Base-by-base conservation (phyloP, 257 asterid species). In the Lycium barbarum region DNA sequence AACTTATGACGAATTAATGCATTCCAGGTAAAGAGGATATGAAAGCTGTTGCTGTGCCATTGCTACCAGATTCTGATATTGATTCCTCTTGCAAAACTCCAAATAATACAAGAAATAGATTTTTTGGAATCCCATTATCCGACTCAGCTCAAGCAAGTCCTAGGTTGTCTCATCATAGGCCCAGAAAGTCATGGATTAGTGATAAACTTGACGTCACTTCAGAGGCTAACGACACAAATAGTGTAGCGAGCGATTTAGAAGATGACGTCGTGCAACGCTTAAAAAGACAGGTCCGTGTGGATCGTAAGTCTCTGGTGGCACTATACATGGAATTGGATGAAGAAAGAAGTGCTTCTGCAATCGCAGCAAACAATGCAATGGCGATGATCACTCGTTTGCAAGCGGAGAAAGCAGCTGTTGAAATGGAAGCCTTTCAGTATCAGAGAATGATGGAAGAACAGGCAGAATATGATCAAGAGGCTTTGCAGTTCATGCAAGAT, bases 371-470 rank as follows among this genome's bases (percentile, higher is more conserved):
- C 78, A 95, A 97, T 58, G 99, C 99, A 15, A 97, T 97, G 99
- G 98, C 98, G 9, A 95, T 97, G 99, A 97, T 97, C 73, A 95
- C 98, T 12, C 91, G 96, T 40, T 87, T 97, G 18, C 99, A 97
- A 80, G 98, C 96, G 0, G 98, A 97, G 88, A 97, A 97, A 83
- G 98, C 98, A 3, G 94, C 98, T 5, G 97, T 97, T 40, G 98
- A 97, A 87, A 97, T 97, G 99, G 99, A 97, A 92, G 98, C 98
- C 9, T 86, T 94, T 55, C 98, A 97, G 90, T 97, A 97, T 84
- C 98, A 97, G 87, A 91, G 99, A 84, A 91, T 97, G 99, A 97
- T 97, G 98, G 99, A 97, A 62, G 99, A 97, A 68, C 98, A 97
- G 38, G 96, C 95, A 6, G 99, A 95, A 40, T 97, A 94, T 38